Base-by-base conservation (phyloP, 805 yeast species). In the Metschnikowia colocasiae region DNA sequence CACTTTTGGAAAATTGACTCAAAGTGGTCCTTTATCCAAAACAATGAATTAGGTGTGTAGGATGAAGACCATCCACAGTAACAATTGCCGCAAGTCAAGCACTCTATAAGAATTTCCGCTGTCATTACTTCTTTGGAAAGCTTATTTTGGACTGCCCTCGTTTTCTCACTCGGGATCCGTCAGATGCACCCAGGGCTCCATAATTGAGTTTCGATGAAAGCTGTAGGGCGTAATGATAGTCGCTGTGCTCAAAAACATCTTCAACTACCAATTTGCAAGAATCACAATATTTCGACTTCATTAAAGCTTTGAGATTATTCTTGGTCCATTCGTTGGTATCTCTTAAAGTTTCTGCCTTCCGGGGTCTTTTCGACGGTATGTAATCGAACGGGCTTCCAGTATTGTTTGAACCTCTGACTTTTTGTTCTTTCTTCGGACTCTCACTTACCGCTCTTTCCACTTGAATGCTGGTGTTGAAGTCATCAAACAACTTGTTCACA, bases 211-310 rank as follows among this genome's bases (percentile, higher is more conserved):
- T 67, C 45, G 71, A 69, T 1, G 81, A 77, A 6, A 81, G 61
- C 18, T 74, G 75, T 40, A 73, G 46, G 0, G 85, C 85, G 36
- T 69, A 58, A 53, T 81, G 85, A 50, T 61, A 80, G 58, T 81
- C 86, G 36, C 65, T 64, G 57, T 81, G 86, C 49, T 81, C 85
- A 15, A 61, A 56, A 2, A 61, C 64, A 49, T 70, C 69, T 1
- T 56, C 61, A 2, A 70, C 58, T 3, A 27, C 36, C 3, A 47
- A 41, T 10, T 61, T 52, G 50, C 76, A 71, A 15, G 48, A 43
- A 1, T 56, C 44, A 46, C 76, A 71, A 19, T 42, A 48, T n/a
- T 58, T 55, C 7, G 47, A 51, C 8, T 49, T 44, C 18, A 59
- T 50, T 19, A 66, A 47, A 5, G 51, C 51, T 9, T 55, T 50